Evolutionary conservation across 2,329 filamentous ascomycete species (phyloP).

Genomic region (Colletotrichum abscissum): DNA sequence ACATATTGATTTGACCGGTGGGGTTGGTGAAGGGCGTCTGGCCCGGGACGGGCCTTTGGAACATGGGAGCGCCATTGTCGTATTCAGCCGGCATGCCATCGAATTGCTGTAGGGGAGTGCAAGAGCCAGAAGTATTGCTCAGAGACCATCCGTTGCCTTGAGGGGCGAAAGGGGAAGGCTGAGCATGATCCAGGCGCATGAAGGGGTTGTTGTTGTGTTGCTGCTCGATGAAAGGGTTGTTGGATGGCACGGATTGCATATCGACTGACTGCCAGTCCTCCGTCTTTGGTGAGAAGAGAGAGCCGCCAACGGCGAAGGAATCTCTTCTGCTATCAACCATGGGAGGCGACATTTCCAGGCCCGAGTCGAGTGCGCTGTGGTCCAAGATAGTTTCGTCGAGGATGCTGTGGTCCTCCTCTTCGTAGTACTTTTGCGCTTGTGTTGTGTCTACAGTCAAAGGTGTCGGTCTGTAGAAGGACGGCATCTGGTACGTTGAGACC

Average conservation of each 20-base stretch:
- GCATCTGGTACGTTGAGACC: constrained; percentile 64
- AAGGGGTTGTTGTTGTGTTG: constrained; percentile 73
- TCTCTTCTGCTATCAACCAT: constrained; percentile 73
- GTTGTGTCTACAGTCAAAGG: constrained; percentile 65
- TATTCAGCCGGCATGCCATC: constrained; percentile 70
- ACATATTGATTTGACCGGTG: constrained; percentile 62
- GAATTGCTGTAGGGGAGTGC: constrained; percentile 79
- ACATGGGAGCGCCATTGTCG: constrained; percentile 63
- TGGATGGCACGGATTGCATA: constrained; percentile 72
- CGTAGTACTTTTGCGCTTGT: constrained; percentile 67
- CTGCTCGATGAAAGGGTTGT: constrained; percentile 71
- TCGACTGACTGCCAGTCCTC: constrained; percentile 74
- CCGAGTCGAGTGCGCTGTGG: constrained; percentile 68
- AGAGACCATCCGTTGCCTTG: constrained; percentile 69
- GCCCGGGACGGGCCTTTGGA: constrained; percentile 63
- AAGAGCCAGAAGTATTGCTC: constrained; percentile 74
- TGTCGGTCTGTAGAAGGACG: constrained; percentile 61
- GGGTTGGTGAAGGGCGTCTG: constrained; percentile 67
- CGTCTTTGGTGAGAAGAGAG: constrained; percentile 73
- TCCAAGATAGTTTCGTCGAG: constrained; percentile 72
- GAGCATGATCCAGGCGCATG: constrained; percentile 69
- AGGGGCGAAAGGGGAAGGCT: constrained; percentile 53
- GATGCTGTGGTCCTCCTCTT: constrained; percentile 70
- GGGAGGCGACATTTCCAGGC: constrained; percentile 71
- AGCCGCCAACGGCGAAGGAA: constrained; percentile 68